These are phyloP conservation scores for Lasiodiplodia sp. DNA, from an alignment of 2,329 filamentous ascomycete genomes.

Conservation along the genomic window DNA sequence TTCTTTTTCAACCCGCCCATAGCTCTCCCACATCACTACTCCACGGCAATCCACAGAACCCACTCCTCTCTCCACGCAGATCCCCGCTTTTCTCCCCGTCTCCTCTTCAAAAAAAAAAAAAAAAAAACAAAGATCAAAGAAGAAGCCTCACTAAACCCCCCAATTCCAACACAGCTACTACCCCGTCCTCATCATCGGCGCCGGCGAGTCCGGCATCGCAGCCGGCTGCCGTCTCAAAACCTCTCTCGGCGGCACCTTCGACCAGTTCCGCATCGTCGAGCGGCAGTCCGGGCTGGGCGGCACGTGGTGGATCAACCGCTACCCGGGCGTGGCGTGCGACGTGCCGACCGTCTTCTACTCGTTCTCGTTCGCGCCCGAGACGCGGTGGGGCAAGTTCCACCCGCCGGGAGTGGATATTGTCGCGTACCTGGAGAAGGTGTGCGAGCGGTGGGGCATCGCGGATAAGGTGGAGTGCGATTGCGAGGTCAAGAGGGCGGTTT, in stretches of 20 bases:
- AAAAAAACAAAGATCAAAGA: too few relatives aligned
- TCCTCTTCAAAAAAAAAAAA: too few relatives aligned
- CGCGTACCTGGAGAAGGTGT: slow-evolving; percentile 62
- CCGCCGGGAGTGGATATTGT: slow-evolving; percentile 60
- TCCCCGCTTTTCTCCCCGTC: too few relatives aligned
- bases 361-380: slow-evolving; percentile 63
- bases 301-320: slow-evolving; percentile 70
- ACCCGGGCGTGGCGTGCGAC: slow-evolving; percentile 64
- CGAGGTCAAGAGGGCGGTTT: slow-evolving; percentile 57
- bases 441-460: slow-evolving; percentile 58
- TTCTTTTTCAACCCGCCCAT: too few relatives aligned
- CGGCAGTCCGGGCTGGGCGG: slow-evolving; percentile 65
- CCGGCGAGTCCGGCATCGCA: slow-evolving; percentile 68
- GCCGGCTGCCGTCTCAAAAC: slow-evolving; percentile 66
- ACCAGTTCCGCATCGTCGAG: slow-evolving; percentile 69
- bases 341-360: slow-evolving; percentile 64
- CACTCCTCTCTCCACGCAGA: neutral
- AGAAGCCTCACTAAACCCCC: neutral
- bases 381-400: slow-evolving; percentile 58
- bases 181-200: slow-evolving; percentile 65
- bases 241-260: slow-evolving; percentile 58
- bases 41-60: neutral
- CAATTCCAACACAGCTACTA: slow-evolving; percentile 39
- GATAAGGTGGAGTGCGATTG: slow-evolving; percentile 67
- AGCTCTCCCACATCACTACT: neutral